Evolutionary conservation across 2,329 filamentous ascomycete genomes (phyloP), one percentile per base, ranked within the genome.

Genomic region (Fusarium pseudonygamai): DNA sequence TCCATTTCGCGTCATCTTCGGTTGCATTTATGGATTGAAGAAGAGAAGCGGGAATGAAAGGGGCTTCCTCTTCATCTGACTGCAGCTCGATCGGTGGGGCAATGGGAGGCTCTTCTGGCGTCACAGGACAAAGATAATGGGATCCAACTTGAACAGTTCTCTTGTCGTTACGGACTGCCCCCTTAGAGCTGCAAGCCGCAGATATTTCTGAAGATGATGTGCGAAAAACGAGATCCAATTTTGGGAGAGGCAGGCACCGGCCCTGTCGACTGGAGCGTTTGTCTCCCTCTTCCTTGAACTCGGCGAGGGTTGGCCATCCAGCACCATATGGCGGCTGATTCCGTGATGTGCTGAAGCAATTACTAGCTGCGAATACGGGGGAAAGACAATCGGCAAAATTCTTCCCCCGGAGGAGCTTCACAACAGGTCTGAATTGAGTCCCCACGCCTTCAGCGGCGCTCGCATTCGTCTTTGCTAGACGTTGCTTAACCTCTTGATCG

Each of bases 271-370:
- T 49, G 2, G 76, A 72, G 24, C 79, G 75, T 46, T 74, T 78
- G 60, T 83, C 79, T 40, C 80, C 80, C 20, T 80, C 79, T 32
- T 81, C 80, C 57, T 83, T 83, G 34, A 83, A 75, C 60, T 82
- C 81, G 18, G 81, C 72, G 43, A 81, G 69, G 14, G 79, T 77
- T 4, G 82, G 82, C 82, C 82, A 84, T 49, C 77, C 73, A 28
- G 74, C 78, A 16, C 59, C 71, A 28, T 56, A 52, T 12, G 73
- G 53, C 13, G 68, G 53, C 24, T 73, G 64, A 20, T 66, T 65
- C 15, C 56, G 57, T 26, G 71, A 59, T 26, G 75, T 68, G 60
- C 79, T 80, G 75, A 83, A 84, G 70, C 81, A 83, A 61, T 73
- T 80, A 24, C 71, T 63, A 20, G 72, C 73, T 28, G 78, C 79